phyloP scores from a whole-genome alignment of 345 rosid species.

The Populus deltoides region DNA sequence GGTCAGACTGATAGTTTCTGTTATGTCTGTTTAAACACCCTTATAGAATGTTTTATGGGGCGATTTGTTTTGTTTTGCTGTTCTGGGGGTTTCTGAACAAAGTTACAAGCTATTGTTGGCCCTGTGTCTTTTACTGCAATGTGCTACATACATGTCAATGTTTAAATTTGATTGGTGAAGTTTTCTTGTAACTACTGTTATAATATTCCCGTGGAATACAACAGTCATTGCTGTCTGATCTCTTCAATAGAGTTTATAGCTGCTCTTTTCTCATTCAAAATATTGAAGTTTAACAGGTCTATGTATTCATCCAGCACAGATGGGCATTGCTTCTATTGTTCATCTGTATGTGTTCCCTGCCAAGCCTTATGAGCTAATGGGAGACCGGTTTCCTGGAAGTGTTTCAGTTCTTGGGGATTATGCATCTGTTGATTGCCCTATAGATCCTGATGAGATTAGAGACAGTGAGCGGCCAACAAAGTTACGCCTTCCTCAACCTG shows the following conservation, averaged over 20 bases:
- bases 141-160: background rate
- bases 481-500: slow-evolving; percentile 85
- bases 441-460: slow-evolving; percentile 96
- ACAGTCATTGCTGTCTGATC: background rate
- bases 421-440: slow-evolving; percentile 83
- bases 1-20: background rate
- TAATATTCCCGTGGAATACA: background rate
- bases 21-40: background rate
- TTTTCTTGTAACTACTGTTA: background rate
- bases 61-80: background rate
- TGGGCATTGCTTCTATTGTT: slow-evolving; percentile 95
- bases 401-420: slow-evolving; percentile 95
- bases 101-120: background rate
- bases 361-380: slow-evolving; percentile 84
- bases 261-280: slow-evolving; percentile 10
- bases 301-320: slow-evolving; percentile 75
- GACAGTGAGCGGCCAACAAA: slow-evolving; percentile 98
- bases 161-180: background rate
- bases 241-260: background rate
- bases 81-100: background rate
- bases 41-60: background rate
- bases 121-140: background rate
- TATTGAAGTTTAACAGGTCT: slow-evolving; percentile 36
- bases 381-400: slow-evolving; percentile 73
- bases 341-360: slow-evolving; percentile 95